Conservation (phyloP, 345 rosid genomes). For the Dovyalis caffra region DNA sequence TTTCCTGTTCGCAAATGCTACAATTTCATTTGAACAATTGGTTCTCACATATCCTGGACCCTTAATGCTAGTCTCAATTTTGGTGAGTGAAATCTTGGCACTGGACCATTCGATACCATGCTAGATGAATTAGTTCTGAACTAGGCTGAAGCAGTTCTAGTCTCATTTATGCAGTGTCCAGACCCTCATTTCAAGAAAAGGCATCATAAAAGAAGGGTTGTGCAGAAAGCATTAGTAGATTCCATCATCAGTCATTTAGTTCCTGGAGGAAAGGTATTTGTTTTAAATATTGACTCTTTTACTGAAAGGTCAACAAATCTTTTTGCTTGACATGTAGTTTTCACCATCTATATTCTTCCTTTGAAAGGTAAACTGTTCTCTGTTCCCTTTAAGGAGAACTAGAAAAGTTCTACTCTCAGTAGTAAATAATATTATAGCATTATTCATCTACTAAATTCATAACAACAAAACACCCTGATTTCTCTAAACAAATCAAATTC, state of each 20-base stretch:
- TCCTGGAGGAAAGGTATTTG: constrained; percentile 76
- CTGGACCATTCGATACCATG: background rate
- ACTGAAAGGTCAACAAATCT: background rate
- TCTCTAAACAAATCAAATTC: too few relatives aligned
- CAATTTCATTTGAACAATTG: constrained; percentile 63
- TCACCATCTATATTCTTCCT: background rate
- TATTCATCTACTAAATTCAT: too few relatives aligned
- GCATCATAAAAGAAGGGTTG: constrained; percentile 88
- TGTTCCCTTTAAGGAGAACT: too few relatives aligned
- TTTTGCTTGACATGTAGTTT: background rate
- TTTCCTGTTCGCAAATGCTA: constrained; percentile 80
- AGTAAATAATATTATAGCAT: too few relatives aligned
- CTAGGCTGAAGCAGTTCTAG: background rate
- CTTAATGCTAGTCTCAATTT: constrained; percentile 71
- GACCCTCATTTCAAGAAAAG: constrained; percentile 97
- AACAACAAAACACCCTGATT: too few relatives aligned
- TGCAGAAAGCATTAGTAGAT: constrained; percentile 73
- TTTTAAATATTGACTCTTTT: background rate
- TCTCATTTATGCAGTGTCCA: constrained; percentile 61
- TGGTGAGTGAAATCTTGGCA: constrained; percentile 45
- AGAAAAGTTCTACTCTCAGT: too few relatives aligned
- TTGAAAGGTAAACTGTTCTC: background rate
- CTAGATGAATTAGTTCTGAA: background rate
- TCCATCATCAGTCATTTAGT: constrained; percentile 50
- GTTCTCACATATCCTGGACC: constrained; percentile 76